Base-by-base conservation (phyloP, 2,329 filamentous ascomycete genomes). In the Neospermospora avenae region DNA sequence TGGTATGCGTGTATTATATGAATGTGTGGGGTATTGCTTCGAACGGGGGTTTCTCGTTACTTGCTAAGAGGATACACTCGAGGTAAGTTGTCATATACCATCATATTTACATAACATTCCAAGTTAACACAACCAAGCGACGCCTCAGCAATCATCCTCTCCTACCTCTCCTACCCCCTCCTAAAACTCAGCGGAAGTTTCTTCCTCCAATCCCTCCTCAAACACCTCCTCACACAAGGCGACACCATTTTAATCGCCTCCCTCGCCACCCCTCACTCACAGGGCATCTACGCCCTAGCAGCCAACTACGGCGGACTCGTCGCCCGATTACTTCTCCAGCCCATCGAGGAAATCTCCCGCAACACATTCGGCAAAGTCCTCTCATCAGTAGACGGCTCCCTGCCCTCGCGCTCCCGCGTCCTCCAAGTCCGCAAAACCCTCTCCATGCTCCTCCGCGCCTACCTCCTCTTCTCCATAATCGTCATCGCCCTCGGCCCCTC, bases 261-360 rank as follows among this genome's bases (percentile, higher is more conserved):
- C 13, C 80, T 98, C 59, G 88, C 93, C 6, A 86, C 86, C 0
- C 83, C 95, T 1, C 80, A 85, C 44, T 89, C 93, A 4, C 95
- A 98, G 77, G 95, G 95, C 14, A 86, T 91, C 37, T 99, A 98
- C 71, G 91, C 93, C 0, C 81, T 99, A 4, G 95, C 93, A 55
- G 92, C 92, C 69, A 99, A 98, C 74, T 99, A 95, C 73, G 95
- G 95, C 22, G 90, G 93, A 2, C 83, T 99, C 0, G 78, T 96
- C 28, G 95, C 95, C 0, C 85, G 95, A 3, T 84, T 98, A 65
- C 78, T 99, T 54, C 93, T 99, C 73, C 95, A 98, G 70, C 96
- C 95, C 7, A 85, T 99, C 61, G 95, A 99, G 74, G 96, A 99
- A 75, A 93, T 89, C 73, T 93, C 89, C 65, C 88, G 96, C 41